A percentile compares a stretch with the other conserved stretches of the same genome.
Conservation (phyloP, 305 asterid genomes). For the Fraxinus floribunda region DNA sequence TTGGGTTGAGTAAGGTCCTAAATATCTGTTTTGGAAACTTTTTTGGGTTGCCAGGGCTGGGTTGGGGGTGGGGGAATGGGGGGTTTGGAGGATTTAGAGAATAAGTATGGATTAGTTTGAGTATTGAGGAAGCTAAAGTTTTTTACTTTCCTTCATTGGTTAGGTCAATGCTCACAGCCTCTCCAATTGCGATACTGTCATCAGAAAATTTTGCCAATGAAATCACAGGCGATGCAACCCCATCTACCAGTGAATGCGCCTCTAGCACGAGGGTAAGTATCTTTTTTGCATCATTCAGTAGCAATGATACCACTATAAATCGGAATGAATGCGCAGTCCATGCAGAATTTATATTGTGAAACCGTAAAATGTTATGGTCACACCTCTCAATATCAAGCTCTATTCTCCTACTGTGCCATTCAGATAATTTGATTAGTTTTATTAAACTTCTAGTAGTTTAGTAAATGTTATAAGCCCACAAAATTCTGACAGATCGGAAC, state of each 20-base stretch:
- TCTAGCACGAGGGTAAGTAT: constrained; percentile 64
- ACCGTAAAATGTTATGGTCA: not conserved
- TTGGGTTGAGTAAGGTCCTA: not conserved
- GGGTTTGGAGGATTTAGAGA: not conserved
- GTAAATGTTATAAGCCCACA: not conserved
- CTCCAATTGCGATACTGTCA: constrained; percentile 58
- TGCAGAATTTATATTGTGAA: not conserved
- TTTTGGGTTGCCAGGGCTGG: not conserved
- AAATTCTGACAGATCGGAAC: not conserved
- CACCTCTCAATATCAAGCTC: not conserved
- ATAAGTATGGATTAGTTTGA: constrained; percentile 4
- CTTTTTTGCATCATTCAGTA: constrained; percentile 1
- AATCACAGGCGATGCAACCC: constrained; percentile 48
- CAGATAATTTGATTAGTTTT: not conserved
- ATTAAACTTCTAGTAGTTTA: not conserved
- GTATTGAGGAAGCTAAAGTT: constrained; percentile 24
- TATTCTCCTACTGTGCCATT: not conserved
- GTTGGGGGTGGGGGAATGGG: not conserved
- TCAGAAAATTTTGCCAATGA: constrained; percentile 63
- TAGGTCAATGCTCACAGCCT: constrained; percentile 66
- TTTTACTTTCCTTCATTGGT: constrained; percentile 19
- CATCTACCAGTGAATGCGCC: constrained; percentile 69
- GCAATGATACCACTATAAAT: not conserved
- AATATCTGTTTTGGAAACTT: not conserved
- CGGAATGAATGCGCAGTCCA: constrained; percentile 6